Conservation (phyloP, 805 yeast species). For the Pichia cephalocereana region DNA sequence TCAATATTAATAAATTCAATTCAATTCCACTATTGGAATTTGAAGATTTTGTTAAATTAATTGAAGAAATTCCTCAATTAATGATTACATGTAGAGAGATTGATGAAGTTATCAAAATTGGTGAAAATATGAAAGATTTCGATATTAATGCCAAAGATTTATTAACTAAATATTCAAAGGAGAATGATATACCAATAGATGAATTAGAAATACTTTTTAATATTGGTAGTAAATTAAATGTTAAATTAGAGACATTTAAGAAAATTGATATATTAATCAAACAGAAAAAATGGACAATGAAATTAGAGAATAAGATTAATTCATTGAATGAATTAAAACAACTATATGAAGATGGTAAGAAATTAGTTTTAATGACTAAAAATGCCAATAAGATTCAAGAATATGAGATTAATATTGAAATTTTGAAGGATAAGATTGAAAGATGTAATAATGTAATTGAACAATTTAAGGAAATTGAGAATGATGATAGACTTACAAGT, state of each 20-base stretch:
- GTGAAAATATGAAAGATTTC: slow-evolving; percentile 42
- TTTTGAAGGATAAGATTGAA: neutral
- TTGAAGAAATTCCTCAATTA: slow-evolving; percentile 39
- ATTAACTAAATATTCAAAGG: slow-evolving; percentile 20
- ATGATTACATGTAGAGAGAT: slow-evolving; percentile 50
- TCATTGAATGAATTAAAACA: slow-evolving; percentile 17
- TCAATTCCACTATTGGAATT: slow-evolving; percentile 8
- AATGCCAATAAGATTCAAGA: slow-evolving; percentile 5
- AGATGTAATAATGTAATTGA: slow-evolving; percentile 4
- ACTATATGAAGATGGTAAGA: slow-evolving; percentile 20
- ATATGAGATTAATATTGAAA: slow-evolving; percentile 4
- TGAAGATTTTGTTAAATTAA: slow-evolving; percentile 29
- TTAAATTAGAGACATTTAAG: slow-evolving; percentile 41
- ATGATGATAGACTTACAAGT: neutral
- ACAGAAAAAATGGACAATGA: slow-evolving; percentile 32
- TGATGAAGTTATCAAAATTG: slow-evolving; percentile 46
- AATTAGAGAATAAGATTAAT: slow-evolving; percentile 13
- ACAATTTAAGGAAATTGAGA: neutral
- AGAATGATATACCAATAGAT: slow-evolving; percentile 18
- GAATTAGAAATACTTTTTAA: slow-evolving; percentile 47
- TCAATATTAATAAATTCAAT: slow-evolving; percentile 24
- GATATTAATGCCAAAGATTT: slow-evolving; percentile 37
- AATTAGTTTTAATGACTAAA: neutral
- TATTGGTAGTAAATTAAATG: slow-evolving; percentile 52
- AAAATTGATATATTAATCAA: slow-evolving; percentile 25